These are phyloP conservation scores for Penicilliopsis zonata DNA, from an alignment of 495 filamentous ascomycete species.

Conservation along the genomic window DNA sequence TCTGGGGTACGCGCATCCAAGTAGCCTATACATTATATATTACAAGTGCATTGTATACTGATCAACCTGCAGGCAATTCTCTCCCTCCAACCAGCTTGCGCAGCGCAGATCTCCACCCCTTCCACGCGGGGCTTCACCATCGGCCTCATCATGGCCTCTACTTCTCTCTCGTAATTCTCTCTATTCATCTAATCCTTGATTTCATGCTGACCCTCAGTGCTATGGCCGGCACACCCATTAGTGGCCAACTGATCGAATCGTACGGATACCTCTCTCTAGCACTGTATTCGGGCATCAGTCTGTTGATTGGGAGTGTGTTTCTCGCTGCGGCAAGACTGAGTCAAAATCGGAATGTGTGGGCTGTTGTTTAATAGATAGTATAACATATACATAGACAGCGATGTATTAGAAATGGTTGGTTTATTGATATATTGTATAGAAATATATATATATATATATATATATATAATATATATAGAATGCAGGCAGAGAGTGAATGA, in stretches of 20 bases:
- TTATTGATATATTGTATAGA: not conserved
- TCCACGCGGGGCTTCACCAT: constrained; percentile 19
- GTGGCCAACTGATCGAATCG: constrained; percentile 17
- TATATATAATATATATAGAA: not conserved
- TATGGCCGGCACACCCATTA: constrained; percentile 25
- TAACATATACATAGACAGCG: not conserved
- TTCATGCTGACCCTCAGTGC: constrained; percentile 8
- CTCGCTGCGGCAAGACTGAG: constrained; percentile 14
- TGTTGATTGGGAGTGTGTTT: constrained; percentile 17
- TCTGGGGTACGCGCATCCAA: constrained; percentile 23
- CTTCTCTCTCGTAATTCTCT: constrained; percentile 21
- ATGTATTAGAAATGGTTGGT: not conserved
- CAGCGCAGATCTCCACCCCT: constrained; percentile 20
- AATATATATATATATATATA: not conserved
- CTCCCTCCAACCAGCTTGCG: constrained; percentile 29
- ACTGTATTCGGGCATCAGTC: constrained; percentile 18
- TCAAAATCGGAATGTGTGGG: not conserved
- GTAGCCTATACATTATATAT: constrained; percentile 1
- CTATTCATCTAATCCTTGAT: not conserved
- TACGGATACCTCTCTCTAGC: constrained; percentile 26
- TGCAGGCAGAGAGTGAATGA: too few species aligned
- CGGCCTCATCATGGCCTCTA: constrained; percentile 19
- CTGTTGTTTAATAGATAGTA: not conserved
- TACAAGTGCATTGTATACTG: not conserved
- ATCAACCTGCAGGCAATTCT: constrained; percentile 19